Conservation (phyloP, 2,329 filamentous ascomycete genomes). For the Fusarium sarcochroum region DNA sequence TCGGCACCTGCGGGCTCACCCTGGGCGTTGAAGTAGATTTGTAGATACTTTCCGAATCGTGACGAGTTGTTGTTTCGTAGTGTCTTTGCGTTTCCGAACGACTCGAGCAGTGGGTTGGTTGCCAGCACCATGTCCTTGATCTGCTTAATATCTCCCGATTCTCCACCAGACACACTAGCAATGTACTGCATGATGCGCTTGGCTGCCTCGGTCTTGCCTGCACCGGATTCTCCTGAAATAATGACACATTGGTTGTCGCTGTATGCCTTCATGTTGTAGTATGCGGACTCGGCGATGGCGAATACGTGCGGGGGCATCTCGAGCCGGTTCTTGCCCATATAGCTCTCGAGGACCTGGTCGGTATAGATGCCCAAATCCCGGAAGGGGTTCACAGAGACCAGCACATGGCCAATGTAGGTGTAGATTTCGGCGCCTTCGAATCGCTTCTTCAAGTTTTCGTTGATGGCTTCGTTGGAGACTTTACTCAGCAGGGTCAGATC, state of each 20-base stretch:
- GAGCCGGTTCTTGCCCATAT: conserved; percentile 96
- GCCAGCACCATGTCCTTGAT: conserved; percentile 99
- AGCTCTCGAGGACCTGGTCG: conserved; percentile 91
- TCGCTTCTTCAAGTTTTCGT: conserved; percentile 97
- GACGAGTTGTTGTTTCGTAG: conserved; percentile 99
- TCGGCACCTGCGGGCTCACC: conserved; percentile 96
- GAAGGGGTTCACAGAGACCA: conserved; percentile 99
- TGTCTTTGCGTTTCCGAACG: conserved; percentile 98
- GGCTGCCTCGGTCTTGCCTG: conserved; percentile 97
- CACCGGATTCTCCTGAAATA: conserved; percentile 97
- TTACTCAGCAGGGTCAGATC: conserved; percentile 98
- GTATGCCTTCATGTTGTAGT: conserved; percentile 99
- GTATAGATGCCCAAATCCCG: conserved; percentile 98
- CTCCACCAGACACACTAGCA: conserved; percentile 91
- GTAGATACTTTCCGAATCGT: conserved; percentile 97
- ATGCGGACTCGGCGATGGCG: conserved; percentile 93
- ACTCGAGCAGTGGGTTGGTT: conserved; percentile 96
- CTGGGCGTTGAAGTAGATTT: conserved; percentile 93
- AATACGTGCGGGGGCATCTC: conserved; percentile 98
- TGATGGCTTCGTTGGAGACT: conserved; percentile 99
- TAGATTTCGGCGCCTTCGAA: conserved; percentile 99
- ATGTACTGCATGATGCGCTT: conserved; percentile 99
- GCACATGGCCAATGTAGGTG: conserved; percentile 99
- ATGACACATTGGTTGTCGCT: conserved; percentile 99
- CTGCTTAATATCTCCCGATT: conserved; percentile 89